Conservation (phyloP, 192 early-diverging fungal species). For the Coemansia sp. region DNA sequence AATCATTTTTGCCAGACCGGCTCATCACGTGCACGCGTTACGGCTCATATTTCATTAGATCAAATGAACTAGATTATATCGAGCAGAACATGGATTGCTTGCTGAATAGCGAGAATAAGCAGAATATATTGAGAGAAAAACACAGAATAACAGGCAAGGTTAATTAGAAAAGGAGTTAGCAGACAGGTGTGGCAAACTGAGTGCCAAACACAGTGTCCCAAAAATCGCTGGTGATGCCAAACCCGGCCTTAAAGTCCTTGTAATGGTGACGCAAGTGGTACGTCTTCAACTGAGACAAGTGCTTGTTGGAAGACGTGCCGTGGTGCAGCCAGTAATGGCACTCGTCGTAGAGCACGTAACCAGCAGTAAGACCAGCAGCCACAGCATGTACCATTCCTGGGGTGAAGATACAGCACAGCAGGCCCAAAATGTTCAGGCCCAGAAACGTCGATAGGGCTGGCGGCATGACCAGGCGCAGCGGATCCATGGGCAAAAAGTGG, state of each 20-base stretch:
- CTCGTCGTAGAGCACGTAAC: conserved; percentile 90
- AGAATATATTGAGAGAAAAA: background rate
- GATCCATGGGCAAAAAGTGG: conserved; percentile 96
- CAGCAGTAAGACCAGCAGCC: conserved; percentile 69
- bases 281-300: conserved; percentile 85
- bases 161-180: background rate
- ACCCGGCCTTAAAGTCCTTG: conserved; percentile 81
- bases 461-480: conserved; percentile 94
- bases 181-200: conserved; percentile 28
- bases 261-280: conserved; percentile 97
- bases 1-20: background rate
- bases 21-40: background rate
- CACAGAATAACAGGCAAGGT: background rate
- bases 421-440: conserved; percentile 62
- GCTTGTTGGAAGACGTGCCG: conserved; percentile 65
- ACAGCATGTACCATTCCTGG: conserved; percentile 63
- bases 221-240: conserved; percentile 86
- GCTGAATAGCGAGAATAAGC: background rate
- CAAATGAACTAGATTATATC: conserved; percentile 5
- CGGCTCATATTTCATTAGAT: background rate
- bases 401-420: conserved; percentile 61
- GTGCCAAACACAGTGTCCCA: conserved; percentile 86
- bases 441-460: conserved; percentile 67
- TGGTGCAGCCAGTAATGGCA: conserved; percentile 96
- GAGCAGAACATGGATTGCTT: no score